A percentile compares a stretch with the other conserved stretches of the same genome.
Conservation (phyloP, 1,284 basidiomycete genomes). For the Gomphus sp. region DNA sequence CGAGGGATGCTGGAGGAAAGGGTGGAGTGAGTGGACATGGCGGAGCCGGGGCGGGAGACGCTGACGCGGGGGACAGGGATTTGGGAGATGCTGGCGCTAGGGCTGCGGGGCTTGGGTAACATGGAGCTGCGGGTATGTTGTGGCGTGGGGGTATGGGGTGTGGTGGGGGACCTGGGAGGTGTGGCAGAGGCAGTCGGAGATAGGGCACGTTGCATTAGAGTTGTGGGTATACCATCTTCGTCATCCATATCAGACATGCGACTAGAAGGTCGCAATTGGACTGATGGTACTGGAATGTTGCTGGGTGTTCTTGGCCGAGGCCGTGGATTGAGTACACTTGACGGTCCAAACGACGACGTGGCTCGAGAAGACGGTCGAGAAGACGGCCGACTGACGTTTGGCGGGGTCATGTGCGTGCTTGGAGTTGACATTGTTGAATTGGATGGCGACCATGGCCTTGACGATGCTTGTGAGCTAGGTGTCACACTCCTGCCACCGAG, state of each 20-base stretch:
- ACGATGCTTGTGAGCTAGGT: slow-evolving; percentile 66
- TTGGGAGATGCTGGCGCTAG: slow-evolving; percentile 56
- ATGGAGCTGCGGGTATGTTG: slow-evolving; percentile 21
- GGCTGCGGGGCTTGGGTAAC: slow-evolving; percentile 56
- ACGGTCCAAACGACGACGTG: slow-evolving; percentile 18
- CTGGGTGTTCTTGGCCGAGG: slow-evolving; percentile 67
- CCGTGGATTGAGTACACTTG: slow-evolving; percentile 27
- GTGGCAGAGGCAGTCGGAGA: slow-evolving; percentile 47
- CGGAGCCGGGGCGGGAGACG: slow-evolving; percentile 57
- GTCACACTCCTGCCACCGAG: slow-evolving; percentile 44
- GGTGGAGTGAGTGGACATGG: slow-evolving; percentile 54
- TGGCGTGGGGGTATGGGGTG: slow-evolving; percentile 28
- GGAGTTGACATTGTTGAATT: slow-evolving; percentile 54
- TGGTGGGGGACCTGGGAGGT: slow-evolving; percentile 18
- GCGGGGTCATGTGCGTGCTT: slow-evolving; percentile 27
- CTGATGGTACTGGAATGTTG: slow-evolving; percentile 56
- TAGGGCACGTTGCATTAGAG: slow-evolving; percentile 47
- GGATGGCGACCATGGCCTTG: slow-evolving; percentile 73
- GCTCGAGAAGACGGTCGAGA: slow-evolving; percentile 31
- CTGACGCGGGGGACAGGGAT: slow-evolving; percentile 71
- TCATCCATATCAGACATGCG: slow-evolving; percentile 39
- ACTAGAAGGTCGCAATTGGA: slow-evolving; percentile 35
- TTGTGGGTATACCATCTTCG: slow-evolving; percentile 24
- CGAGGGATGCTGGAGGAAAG: slow-evolving; percentile 29
- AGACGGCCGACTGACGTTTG: slow-evolving; percentile 27